Evolutionary conservation across 257 asterid genomes (phyloP).

Genomic region (Nicotiana undulata): DNA sequence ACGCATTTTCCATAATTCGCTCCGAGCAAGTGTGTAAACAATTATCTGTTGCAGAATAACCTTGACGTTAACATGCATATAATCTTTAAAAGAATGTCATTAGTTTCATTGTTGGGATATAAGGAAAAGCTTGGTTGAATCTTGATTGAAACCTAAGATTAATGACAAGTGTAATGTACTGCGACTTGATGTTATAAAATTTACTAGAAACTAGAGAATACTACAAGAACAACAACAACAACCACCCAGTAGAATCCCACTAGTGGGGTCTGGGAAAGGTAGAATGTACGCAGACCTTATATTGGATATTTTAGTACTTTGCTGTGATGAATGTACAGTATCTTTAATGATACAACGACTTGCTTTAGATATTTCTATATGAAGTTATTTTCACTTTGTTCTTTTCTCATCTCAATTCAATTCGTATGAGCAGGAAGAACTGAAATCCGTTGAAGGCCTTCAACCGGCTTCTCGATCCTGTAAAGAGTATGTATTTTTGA

Average conservation of each 20-base stretch:
- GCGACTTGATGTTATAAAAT: not conserved
- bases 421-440: conserved; percentile 55
- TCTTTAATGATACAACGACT: not conserved
- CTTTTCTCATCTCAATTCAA: not conserved
- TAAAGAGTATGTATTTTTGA: conserved; percentile 55
- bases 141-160: not conserved
- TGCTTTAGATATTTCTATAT: not conserved
- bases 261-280: too few species aligned
- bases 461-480: conserved; percentile 64
- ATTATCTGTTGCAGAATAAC: not conserved
- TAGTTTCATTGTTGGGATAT: not conserved
- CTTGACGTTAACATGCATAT: not conserved
- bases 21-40: not conserved
- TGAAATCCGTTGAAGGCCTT: conserved; percentile 57
- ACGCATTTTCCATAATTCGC: not conserved
- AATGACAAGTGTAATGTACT: not conserved
- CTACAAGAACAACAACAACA: too few species aligned
- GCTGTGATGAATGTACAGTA: not conserved
- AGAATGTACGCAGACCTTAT: too few species aligned
- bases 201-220: too few species aligned
- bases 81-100: not conserved
- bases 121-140: not conserved
- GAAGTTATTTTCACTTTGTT: not conserved
- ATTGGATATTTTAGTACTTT: not conserved
- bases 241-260: too few species aligned